Evolutionary conservation across 1,284 basidiomycete genomes (phyloP).

Genomic region (Microstroma glucosiphilum): DNA sequence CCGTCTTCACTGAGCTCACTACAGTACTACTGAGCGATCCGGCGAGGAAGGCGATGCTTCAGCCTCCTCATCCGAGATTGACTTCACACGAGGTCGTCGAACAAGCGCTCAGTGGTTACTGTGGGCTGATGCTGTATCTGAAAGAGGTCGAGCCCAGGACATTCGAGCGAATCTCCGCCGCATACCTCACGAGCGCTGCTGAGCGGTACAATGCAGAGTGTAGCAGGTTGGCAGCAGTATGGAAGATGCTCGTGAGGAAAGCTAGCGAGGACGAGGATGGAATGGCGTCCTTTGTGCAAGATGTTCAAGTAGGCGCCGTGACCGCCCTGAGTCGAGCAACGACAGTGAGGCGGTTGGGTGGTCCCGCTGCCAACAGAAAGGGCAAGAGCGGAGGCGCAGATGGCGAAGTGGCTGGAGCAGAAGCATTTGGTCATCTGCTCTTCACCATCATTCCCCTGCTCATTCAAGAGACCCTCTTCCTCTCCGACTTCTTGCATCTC

Average conservation of each 20-base stretch:
- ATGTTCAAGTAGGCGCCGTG: constrained; percentile 14
- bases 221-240: constrained; percentile 29
- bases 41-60: constrained; percentile 19
- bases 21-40: constrained; percentile 30
- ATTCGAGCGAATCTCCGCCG: constrained; percentile 36
- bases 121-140: constrained; percentile 82
- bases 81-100: constrained; percentile 57
- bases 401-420: constrained; percentile 10
- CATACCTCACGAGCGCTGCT: constrained; percentile 35
- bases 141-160: constrained; percentile 67
- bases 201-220: constrained; percentile 41
- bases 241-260: constrained; percentile 23
- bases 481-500: constrained; percentile 85
- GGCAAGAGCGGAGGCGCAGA: not conserved
- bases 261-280: constrained; percentile 31
- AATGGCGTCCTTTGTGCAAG: constrained; percentile 16
- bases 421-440: constrained; percentile 71
- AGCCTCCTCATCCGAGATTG: constrained; percentile 32
- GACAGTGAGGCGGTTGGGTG: not conserved
- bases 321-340: constrained; percentile 3
- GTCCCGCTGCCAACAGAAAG: not conserved
- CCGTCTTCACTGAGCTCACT: constrained; percentile 64
- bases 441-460: constrained; percentile 71
- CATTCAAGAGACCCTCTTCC: constrained; percentile 77
- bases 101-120: constrained; percentile 74